Conservation (phyloP, 257 asterid genomes). For the Solanum peruvianum region DNA sequence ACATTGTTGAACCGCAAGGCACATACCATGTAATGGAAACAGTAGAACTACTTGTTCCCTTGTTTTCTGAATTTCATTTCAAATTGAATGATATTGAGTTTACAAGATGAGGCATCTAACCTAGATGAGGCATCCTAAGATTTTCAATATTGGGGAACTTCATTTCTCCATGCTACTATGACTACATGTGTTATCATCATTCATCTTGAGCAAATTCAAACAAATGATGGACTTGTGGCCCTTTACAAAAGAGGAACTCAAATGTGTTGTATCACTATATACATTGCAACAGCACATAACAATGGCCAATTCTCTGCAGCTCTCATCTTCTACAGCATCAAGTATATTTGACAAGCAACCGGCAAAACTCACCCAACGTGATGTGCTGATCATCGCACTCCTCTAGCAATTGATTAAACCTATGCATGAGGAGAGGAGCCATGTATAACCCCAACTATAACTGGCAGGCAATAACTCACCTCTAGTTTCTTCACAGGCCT, state of each 20-base stretch:
- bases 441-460: background rate
- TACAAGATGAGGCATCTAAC: background rate
- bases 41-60: background rate
- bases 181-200: conserved; percentile 20
- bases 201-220: conserved; percentile 14
- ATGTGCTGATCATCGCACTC: background rate
- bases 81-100: background rate
- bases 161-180: background rate
- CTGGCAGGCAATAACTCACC: background rate
- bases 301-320: conserved; percentile 8
- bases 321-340: conserved; percentile 1
- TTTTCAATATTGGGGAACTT: conserved; percentile 3
- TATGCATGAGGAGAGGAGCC: background rate
- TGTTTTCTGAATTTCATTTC: background rate
- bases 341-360: conserved; percentile 2
- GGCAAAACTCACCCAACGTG: conserved; percentile 4
- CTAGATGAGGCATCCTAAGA: background rate
- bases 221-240: conserved; percentile 38
- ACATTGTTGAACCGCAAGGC: background rate
- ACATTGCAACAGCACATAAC: conserved; percentile 40
- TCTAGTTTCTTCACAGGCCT: conserved; percentile 14
- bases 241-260: conserved; percentile 54
- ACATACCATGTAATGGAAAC: background rate
- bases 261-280: conserved; percentile 46
- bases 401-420: conserved; percentile 1